A percentile compares a stretch with the other conserved stretches of the same genome.
phyloP scores from a whole-genome alignment of 768 basidiomycete species.

The Candolleomyces efflorescens region DNA sequence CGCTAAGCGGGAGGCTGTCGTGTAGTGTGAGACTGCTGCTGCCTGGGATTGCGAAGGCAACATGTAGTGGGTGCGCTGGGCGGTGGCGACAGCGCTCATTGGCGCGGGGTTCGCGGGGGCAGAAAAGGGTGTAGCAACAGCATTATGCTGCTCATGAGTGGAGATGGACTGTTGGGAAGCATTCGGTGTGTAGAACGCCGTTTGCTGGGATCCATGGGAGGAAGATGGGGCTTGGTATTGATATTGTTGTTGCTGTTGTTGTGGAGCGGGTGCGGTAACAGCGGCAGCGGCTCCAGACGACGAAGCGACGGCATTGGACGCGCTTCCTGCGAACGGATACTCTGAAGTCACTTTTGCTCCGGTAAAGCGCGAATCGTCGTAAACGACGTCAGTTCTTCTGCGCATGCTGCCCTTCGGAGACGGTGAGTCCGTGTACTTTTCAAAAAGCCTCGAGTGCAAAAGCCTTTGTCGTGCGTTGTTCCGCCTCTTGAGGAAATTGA shows the following conservation, averaged over 20 bases:
- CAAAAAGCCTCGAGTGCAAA: slow-evolving; percentile 23
- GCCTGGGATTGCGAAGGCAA: slow-evolving; percentile 14
- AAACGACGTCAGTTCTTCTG: slow-evolving; percentile 15
- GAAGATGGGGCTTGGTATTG: not conserved
- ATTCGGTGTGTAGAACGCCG: slow-evolving; percentile 4
- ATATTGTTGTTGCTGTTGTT: not conserved
- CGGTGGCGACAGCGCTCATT: slow-evolving; percentile 12
- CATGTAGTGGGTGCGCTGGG: slow-evolving; percentile 13
- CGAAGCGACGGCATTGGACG: not conserved
- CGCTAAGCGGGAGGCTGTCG: not conserved
- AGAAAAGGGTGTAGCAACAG: not conserved
- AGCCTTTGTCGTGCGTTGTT: slow-evolving; percentile 15
- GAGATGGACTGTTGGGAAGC: slow-evolving; percentile 3
- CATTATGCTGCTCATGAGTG: slow-evolving; percentile 11
- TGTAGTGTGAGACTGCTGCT: not conserved
- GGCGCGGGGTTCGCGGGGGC: slow-evolving; percentile 13
- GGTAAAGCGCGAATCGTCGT: slow-evolving; percentile 2
- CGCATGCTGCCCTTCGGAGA: slow-evolving; percentile 21
- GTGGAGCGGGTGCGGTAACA: not conserved
- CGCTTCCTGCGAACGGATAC: slow-evolving; percentile 4
- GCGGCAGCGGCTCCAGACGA: not conserved
- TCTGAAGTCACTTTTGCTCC: slow-evolving; percentile 1
- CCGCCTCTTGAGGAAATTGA: slow-evolving; percentile 21
- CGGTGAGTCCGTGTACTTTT: slow-evolving; percentile 16
- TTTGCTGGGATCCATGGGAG: slow-evolving; percentile 1